Percentiles rank a stretch among this genome's conserved stretches.
Conservation (phyloP, 768 basidiomycete species). For the Rhodotorula diobovata region DNA sequence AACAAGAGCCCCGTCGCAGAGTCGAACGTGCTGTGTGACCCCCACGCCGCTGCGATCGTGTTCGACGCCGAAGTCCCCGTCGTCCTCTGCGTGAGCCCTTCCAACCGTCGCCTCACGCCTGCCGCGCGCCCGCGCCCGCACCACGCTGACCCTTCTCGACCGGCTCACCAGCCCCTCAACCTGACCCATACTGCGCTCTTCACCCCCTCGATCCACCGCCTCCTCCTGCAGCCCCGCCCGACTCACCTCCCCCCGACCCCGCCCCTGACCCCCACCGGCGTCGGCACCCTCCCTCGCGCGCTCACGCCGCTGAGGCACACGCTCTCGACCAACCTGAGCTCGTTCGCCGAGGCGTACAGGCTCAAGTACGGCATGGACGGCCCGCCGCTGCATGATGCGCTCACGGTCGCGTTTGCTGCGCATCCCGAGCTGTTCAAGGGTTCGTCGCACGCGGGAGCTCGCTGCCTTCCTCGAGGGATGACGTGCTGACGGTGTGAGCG, state of each 20-base stretch:
- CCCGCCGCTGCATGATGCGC: slow-evolving; percentile 80
- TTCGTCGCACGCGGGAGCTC: neutral
- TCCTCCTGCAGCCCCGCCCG: slow-evolving; percentile 52
- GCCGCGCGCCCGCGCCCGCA: too few relatives aligned
- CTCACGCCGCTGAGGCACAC: slow-evolving; percentile 61
- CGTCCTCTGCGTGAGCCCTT: slow-evolving; percentile 35
- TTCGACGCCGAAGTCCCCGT: slow-evolving; percentile 63
- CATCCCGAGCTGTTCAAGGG: slow-evolving; percentile 61
- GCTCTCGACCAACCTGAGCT: slow-evolving; percentile 67
- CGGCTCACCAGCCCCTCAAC: slow-evolving; percentile 53
- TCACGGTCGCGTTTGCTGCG: slow-evolving; percentile 72
- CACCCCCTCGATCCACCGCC: slow-evolving; percentile 52
- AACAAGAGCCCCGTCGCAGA: slow-evolving; percentile 57
- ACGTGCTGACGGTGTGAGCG: neutral
- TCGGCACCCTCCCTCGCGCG: slow-evolving; percentile 34
- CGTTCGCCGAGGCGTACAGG: slow-evolving; percentile 57
- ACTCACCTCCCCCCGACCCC: slow-evolving; percentile 17
- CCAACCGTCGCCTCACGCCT: too few relatives aligned
- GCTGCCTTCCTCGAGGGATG: too few relatives aligned
- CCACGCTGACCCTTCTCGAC: neutral
- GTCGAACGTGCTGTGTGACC: slow-evolving; percentile 45
- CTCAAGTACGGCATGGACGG: slow-evolving; percentile 72
- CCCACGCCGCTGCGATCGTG: slow-evolving; percentile 78
- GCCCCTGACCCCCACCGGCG: slow-evolving; percentile 16
- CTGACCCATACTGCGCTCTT: slow-evolving; percentile 82